Conservation (phyloP, 176 grass and related monocot species). For the Carex myosuroides region DNA sequence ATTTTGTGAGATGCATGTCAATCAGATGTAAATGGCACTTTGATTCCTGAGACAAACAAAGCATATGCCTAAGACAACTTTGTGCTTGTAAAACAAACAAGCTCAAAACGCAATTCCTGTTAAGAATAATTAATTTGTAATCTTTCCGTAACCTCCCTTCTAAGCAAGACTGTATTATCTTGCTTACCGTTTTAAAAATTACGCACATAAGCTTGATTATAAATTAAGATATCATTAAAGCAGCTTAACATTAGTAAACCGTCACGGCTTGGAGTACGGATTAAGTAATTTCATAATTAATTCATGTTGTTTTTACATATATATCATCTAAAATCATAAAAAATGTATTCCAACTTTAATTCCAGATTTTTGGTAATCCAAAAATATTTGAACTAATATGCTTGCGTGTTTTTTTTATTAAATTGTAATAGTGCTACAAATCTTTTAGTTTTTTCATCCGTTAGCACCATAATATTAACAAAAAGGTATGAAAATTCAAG, state of each 20-base stretch:
- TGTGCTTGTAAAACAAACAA: constrained; percentile 5
- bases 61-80: background rate
- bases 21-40: background rate
- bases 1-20: background rate
- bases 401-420: no score
- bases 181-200: constrained; percentile 8
- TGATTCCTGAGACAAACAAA: background rate
- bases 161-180: constrained; percentile 17
- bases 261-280: background rate
- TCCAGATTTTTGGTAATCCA: background rate
- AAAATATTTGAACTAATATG: no score
- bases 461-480: no score
- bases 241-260: background rate
- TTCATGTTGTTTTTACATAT: background rate
- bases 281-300: constrained; percentile 6
- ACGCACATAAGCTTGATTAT: background rate
- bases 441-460: no score
- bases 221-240: background rate
- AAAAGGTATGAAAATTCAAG: no score
- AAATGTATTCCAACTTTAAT: background rate
- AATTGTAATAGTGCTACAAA: no score
- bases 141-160: constrained; percentile 18
- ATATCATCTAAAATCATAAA: background rate
- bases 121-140: background rate
- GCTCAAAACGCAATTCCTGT: constrained; percentile 5